A percentile compares a stretch with the other conserved stretches of the same genome.
phyloP scores from a whole-genome alignment of 2,329 filamentous ascomycete genomes.

The Immersiporthe knoxdaviesiana region DNA sequence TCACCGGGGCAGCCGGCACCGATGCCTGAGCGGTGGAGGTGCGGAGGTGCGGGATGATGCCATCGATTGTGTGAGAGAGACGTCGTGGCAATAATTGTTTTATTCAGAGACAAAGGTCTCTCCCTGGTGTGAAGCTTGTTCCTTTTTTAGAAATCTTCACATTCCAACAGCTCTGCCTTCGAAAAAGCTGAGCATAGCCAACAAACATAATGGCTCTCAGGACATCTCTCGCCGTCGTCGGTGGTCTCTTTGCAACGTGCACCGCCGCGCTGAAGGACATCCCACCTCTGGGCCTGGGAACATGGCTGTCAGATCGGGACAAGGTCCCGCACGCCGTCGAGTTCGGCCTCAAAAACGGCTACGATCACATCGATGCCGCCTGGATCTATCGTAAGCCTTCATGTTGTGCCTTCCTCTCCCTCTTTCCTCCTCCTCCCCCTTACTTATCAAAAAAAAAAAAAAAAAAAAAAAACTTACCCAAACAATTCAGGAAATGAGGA shows the following conservation, averaged over 20 bases:
- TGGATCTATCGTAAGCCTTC: conserved; percentile 28
- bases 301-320: conserved; percentile 28
- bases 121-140: neutral
- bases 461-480: too few species aligned
- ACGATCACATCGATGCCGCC: conserved; percentile 29
- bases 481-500: conserved; percentile 48
- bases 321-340: conserved; percentile 28
- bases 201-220: conserved; percentile 13
- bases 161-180: neutral
- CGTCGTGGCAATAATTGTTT: neutral
- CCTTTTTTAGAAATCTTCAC: neutral
- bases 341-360: conserved; percentile 27
- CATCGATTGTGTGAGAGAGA: conserved; percentile 1
- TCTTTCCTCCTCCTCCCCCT: neutral
- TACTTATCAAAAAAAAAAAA: too few species aligned
- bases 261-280: conserved; percentile 24
- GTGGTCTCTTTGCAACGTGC: conserved; percentile 18
- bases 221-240: neutral
- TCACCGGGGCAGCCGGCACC: neutral
- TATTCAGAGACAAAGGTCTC: neutral
- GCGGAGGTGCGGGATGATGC: conserved; percentile 13
- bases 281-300: conserved; percentile 28
- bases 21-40: neutral
- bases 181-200: neutral
- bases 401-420: neutral